Evolutionary conservation across 2,329 filamentous ascomycete genomes (phyloP).

Genomic region (Exophiala bonariae): DNA sequence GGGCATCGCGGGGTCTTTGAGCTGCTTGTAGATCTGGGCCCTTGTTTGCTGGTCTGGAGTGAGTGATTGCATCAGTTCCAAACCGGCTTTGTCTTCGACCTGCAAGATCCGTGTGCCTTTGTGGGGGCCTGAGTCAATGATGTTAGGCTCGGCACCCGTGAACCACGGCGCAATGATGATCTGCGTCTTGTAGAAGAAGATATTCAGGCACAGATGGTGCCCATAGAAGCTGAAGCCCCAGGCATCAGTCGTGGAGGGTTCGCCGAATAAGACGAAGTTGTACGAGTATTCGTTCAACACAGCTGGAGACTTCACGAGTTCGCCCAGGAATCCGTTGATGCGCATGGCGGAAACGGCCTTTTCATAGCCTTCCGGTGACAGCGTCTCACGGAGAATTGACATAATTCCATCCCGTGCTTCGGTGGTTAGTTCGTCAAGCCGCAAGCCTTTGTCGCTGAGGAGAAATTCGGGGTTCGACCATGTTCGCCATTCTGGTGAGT

Average conservation of each 20-base stretch:
- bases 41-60: constrained; percentile 43
- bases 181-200: constrained; percentile 65
- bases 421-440: constrained; percentile 62
- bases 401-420: constrained; percentile 53
- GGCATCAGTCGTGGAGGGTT: constrained; percentile 55
- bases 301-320: constrained; percentile 60
- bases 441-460: constrained; percentile 66
- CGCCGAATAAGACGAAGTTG: constrained; percentile 72
- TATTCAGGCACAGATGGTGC: constrained; percentile 73
- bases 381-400: constrained; percentile 55
- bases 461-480: constrained; percentile 75
- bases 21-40: constrained; percentile 59
- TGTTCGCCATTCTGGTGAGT: constrained; percentile 70
- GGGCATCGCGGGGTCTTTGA: constrained; percentile 67
- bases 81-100: constrained; percentile 62
- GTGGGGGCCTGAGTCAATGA: constrained; percentile 66
- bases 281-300: constrained; percentile 76
- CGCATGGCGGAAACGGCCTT: constrained; percentile 71
- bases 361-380: constrained; percentile 69
- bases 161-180: constrained; percentile 74
- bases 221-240: constrained; percentile 79
- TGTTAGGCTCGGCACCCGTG: constrained; percentile 76
- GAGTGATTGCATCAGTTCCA: constrained; percentile 70
- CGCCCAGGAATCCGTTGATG: constrained; percentile 73
- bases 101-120: constrained; percentile 66